A percentile compares a stretch with the other conserved stretches of the same genome.
phyloP scores from a whole-genome alignment of 441 rosid genomes.

The Mallotus japonicus region DNA sequence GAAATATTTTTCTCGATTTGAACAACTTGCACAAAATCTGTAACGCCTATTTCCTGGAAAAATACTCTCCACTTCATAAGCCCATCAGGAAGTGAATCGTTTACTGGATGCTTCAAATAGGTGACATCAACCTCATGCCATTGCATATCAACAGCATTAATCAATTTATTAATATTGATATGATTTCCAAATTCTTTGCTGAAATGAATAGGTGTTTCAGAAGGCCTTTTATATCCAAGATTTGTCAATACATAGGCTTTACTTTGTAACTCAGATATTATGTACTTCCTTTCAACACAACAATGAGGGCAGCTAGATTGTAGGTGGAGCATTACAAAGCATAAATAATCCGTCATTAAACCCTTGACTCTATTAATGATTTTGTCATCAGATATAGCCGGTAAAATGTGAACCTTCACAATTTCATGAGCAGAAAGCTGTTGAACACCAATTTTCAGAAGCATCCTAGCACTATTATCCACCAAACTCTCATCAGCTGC shows the following conservation, averaged over 20 bases:
- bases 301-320: slow-evolving; percentile 73
- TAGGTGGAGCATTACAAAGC: slow-evolving; percentile 92
- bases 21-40: slow-evolving; percentile 81
- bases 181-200: slow-evolving; percentile 72
- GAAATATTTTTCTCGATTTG: slow-evolving; percentile 59
- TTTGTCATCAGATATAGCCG: slow-evolving; percentile 49
- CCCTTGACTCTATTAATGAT: slow-evolving; percentile 30
- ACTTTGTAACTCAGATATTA: slow-evolving; percentile 54
- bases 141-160: slow-evolving; percentile 44
- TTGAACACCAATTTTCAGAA: slow-evolving; percentile 73
- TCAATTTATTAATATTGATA: slow-evolving; percentile 52
- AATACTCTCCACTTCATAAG: slow-evolving; percentile 79
- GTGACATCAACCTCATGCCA: slow-evolving; percentile 78
- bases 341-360: slow-evolving; percentile 71
- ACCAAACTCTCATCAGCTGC: slow-evolving; percentile 35
- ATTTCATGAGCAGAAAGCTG: slow-evolving; percentile 92
- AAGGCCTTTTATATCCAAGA: slow-evolving; percentile 58
- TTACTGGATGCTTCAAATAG: slow-evolving; percentile 81
- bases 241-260: slow-evolving; percentile 77
- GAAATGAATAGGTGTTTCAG: slow-evolving; percentile 73
- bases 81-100: slow-evolving; percentile 43
- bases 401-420: slow-evolving; percentile 70
- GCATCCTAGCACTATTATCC: slow-evolving; percentile 61
- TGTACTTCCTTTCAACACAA: slow-evolving; percentile 54
- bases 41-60: slow-evolving; percentile 76